Evolutionary conservation across 345 rosid species (phyloP).

Genomic region (Heritiera fomes): DNA sequence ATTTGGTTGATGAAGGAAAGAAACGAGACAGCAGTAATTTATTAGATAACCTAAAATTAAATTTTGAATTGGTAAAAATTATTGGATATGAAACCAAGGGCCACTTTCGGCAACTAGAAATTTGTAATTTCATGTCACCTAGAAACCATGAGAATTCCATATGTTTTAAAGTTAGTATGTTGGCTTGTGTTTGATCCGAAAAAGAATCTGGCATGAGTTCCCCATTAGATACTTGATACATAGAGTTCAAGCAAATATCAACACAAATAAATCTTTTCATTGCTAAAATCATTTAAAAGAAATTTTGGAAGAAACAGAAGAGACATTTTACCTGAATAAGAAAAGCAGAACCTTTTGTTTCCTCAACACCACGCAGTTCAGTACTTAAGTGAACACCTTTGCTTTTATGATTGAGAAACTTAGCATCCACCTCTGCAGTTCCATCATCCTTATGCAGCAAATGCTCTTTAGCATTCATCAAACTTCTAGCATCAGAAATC

Average conservation of each 20-base stretch:
- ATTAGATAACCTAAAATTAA: not conserved
- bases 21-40: not conserved
- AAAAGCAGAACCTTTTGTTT: slow-evolving; percentile 73
- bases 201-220: not conserved
- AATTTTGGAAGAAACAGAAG: not conserved
- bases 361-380: slow-evolving; percentile 44
- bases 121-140: too few relatives aligned
- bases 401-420: slow-evolving; percentile 25
- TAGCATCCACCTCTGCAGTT: slow-evolving; percentile 21
- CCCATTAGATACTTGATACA: not conserved
- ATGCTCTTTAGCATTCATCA: slow-evolving; percentile 37
- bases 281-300: not conserved
- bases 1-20: not conserved
- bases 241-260: not conserved
- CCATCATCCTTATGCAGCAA: slow-evolving; percentile 32
- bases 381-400: slow-evolving; percentile 28
- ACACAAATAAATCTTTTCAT: not conserved
- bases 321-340: slow-evolving; percentile 57
- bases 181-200: not conserved
- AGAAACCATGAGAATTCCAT: too few relatives aligned
- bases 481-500: slow-evolving; percentile 26
- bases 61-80: not conserved
- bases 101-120: not conserved
- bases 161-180: not conserved
- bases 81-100: not conserved